These are phyloP conservation scores for Rhizophora apiculata DNA, from an alignment of 345 rosid genomes.

Conservation along the genomic window DNA sequence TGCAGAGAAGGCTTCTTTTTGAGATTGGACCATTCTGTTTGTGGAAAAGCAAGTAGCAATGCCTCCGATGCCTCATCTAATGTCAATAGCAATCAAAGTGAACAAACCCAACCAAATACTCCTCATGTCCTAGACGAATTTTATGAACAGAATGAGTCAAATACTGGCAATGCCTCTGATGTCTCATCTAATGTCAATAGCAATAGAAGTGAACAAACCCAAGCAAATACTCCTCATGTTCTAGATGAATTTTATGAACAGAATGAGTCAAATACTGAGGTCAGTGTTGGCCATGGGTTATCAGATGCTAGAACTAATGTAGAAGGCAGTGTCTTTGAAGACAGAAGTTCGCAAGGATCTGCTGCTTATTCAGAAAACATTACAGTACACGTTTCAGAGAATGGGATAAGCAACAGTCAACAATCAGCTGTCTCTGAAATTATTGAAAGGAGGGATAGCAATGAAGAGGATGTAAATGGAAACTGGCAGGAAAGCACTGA, in stretches of 20 bases:
- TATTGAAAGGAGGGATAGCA: constrained; percentile 34
- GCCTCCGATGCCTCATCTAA: constrained; percentile 58
- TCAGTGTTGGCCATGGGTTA: constrained; percentile 29
- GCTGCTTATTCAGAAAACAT: constrained; percentile 39
- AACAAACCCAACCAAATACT: constrained; percentile 38
- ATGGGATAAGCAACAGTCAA: constrained; percentile 35
- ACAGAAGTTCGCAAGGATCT: constrained; percentile 39
- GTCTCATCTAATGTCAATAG: constrained; percentile 49
- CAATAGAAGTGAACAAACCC: constrained; percentile 42
- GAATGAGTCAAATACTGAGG: constrained; percentile 32
- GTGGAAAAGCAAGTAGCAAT: constrained; percentile 52
- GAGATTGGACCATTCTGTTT: constrained; percentile 59
- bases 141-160: constrained; percentile 32
- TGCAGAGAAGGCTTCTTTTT: constrained; percentile 83
- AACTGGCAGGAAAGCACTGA: constrained; percentile 25
- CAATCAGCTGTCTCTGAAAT: constrained; percentile 25
- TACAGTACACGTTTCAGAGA: constrained; percentile 45
- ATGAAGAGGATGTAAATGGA: constrained; percentile 30
- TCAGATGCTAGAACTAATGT: constrained; percentile 37
- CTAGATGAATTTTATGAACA: constrained; percentile 32
- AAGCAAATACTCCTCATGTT: constrained; percentile 31
- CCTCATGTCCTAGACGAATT: constrained; percentile 28
- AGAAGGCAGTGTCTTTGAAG: constrained; percentile 28
- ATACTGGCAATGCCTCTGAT: constrained; percentile 28
- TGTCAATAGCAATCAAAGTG: constrained; percentile 39